Conservation (phyloP, 768 basidiomycete species). For the Podaxis carcinomalis region DNA sequence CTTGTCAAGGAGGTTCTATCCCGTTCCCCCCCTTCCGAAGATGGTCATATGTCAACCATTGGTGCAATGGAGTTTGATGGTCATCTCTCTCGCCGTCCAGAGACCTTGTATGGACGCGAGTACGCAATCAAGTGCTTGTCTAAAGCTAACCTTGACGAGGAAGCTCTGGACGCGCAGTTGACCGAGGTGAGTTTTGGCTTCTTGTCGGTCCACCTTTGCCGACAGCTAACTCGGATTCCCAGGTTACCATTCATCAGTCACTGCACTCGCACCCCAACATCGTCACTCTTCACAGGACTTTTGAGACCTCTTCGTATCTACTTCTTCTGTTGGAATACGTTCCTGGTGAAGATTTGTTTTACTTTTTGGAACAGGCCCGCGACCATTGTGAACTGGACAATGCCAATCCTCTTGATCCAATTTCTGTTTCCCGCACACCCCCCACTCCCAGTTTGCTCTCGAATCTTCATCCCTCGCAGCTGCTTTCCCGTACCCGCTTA, state of each 20-base stretch:
- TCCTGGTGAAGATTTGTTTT: slow-evolving; percentile 96
- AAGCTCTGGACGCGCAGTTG: slow-evolving; percentile 84
- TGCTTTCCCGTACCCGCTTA: slow-evolving; percentile 84
- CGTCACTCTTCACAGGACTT: slow-evolving; percentile 89
- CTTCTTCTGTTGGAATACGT: slow-evolving; percentile 94
- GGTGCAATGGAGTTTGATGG: slow-evolving; percentile 54
- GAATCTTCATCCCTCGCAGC: slow-evolving; percentile 69
- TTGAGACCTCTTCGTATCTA: slow-evolving; percentile 88
- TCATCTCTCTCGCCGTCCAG: slow-evolving; percentile 23
- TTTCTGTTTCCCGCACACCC: slow-evolving; percentile 63
- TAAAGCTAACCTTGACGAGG: slow-evolving; percentile 88
- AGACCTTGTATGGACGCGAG: slow-evolving; percentile 65
- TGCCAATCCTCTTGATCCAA: slow-evolving; percentile 33
- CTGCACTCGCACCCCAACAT: slow-evolving; percentile 89
- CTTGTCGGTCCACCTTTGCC: slow-evolving; percentile 8
- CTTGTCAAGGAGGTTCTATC: slow-evolving; percentile 73
- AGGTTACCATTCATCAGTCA: slow-evolving; percentile 95
- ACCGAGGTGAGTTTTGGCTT: slow-evolving; percentile 60
- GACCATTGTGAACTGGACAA: slow-evolving; percentile 70
- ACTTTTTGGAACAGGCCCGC: slow-evolving; percentile 94
- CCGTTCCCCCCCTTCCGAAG: slow-evolving; percentile 44
- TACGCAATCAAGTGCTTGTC: slow-evolving; percentile 97
- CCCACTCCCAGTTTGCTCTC: slow-evolving; percentile 93
- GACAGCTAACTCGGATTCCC: slow-evolving; percentile 13
- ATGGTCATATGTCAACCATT: slow-evolving; percentile 53